phyloP scores from a whole-genome alignment of 441 rosid genomes.

The Sinapis alba region DNA sequence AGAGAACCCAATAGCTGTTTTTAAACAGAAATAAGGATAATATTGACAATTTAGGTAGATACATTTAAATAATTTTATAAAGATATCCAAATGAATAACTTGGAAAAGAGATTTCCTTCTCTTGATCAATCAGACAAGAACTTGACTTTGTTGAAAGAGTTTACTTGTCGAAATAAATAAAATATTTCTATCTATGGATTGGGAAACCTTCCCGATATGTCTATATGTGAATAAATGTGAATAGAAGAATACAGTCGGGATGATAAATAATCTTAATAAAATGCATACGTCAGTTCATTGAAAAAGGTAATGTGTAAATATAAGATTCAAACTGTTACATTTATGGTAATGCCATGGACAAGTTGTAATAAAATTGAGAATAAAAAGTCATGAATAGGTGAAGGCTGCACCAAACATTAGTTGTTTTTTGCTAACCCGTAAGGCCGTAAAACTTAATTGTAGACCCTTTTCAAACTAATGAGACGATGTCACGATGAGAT shows the following conservation, averaged over 20 bases:
- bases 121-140: too few relatives aligned
- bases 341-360: not conserved
- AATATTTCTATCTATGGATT: too few relatives aligned
- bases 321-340: not conserved
- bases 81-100: too few relatives aligned
- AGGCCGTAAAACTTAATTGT: not conserved
- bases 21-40: too few relatives aligned
- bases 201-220: not conserved
- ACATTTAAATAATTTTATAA: too few relatives aligned
- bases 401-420: slow-evolving; percentile 17
- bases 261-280: not conserved
- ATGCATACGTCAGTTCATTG: too few relatives aligned
- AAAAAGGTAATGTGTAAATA: not conserved
- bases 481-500: slow-evolving; percentile 11
- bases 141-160: too few relatives aligned
- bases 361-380: not conserved
- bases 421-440: not conserved
- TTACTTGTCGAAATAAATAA: too few relatives aligned
- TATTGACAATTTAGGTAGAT: too few relatives aligned
- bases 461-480: slow-evolving; percentile 11
- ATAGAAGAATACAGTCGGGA: not conserved
- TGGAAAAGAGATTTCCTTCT: too few relatives aligned
- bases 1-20: too few relatives aligned
- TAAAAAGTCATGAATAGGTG: slow-evolving; percentile 17
- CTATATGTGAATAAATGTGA: not conserved